A percentile compares a stretch with the other conserved stretches of the same genome.
phyloP scores from a whole-genome alignment of 768 basidiomycete species.

The Mycena rosella region DNA sequence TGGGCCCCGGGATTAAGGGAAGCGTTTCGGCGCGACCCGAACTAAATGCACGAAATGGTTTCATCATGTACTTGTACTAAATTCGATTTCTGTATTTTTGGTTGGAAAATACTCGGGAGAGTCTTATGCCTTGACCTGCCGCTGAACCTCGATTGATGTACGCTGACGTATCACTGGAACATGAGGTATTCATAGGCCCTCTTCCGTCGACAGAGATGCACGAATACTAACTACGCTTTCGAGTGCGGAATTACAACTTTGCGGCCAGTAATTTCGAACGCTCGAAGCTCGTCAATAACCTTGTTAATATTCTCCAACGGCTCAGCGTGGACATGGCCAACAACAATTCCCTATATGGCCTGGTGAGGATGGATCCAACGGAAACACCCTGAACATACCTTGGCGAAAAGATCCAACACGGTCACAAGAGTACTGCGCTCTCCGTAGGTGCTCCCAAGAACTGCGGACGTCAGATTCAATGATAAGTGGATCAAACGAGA shows the following conservation, averaged over 20 bases:
- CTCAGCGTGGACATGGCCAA: not conserved
- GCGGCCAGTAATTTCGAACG: not conserved
- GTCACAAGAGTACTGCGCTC: not conserved
- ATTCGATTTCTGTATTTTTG: too few species aligned
- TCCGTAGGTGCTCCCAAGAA: not conserved
- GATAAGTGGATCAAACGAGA: not conserved
- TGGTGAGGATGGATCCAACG: not conserved
- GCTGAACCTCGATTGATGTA: too few species aligned
- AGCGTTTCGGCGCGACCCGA: not conserved
- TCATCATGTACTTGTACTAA: too few species aligned
- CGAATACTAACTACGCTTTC: too few species aligned
- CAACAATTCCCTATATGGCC: not conserved
- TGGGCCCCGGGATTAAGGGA: not conserved
- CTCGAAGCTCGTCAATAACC: not conserved
- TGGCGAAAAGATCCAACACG: not conserved
- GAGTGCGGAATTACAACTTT: not conserved
- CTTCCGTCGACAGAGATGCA: too few species aligned
- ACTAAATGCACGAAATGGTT: not conserved
- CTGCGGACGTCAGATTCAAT: not conserved
- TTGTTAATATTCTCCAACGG: constrained; percentile 2
- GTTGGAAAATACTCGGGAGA: too few species aligned
- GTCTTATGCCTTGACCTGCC: too few species aligned
- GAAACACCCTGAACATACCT: not conserved
- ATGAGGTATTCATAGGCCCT: too few species aligned
- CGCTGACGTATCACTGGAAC: too few species aligned